phyloP scores from a whole-genome alignment of 2,329 filamentous ascomycete genomes.

The Claviceps pusilla region DNA sequence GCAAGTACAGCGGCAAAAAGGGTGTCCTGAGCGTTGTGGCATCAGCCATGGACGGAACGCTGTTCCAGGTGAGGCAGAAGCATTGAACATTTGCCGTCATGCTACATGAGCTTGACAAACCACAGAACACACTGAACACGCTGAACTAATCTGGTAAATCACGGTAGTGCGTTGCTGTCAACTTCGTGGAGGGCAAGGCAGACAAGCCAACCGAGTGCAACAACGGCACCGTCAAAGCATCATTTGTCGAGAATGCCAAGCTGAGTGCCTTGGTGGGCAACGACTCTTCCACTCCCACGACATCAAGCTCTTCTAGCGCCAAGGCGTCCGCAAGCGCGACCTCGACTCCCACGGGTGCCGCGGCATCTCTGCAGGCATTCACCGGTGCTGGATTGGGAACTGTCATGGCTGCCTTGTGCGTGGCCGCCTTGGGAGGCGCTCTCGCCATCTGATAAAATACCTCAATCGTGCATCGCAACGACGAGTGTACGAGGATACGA shows the following conservation, averaged over 20 bases:
- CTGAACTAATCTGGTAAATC: background rate
- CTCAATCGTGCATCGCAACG: background rate
- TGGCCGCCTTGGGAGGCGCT: conserved; percentile 16
- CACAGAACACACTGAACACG: background rate
- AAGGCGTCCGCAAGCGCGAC: conserved; percentile 10
- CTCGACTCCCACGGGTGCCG: conserved; percentile 12
- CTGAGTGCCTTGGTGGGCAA: conserved; percentile 20
- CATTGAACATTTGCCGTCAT: background rate
- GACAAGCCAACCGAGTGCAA: conserved; percentile 18
- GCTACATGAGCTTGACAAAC: background rate
- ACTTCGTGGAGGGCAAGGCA: conserved; percentile 34
- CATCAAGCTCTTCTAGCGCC: conserved; percentile 3
- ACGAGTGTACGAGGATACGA: background rate
- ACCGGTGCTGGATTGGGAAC: conserved; percentile 10
- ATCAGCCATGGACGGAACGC: conserved; percentile 37
- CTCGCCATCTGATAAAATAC: conserved; percentile 12
- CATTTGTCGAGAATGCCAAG: conserved; percentile 17
- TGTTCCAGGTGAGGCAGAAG: conserved; percentile 35
- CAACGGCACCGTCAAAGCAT: conserved; percentile 19
- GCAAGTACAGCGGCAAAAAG: conserved; percentile 36
- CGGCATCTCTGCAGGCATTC: conserved; percentile 8
- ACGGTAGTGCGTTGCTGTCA: conserved; percentile 36
- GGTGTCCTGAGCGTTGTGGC: conserved; percentile 39
- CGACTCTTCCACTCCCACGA: conserved; percentile 1
- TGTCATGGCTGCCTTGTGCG: conserved; percentile 13